Percentiles rank a stretch among this genome's conserved stretches.
phyloP scores from a whole-genome alignment of 306 rosid species.

The Datisca glomerata region DNA sequence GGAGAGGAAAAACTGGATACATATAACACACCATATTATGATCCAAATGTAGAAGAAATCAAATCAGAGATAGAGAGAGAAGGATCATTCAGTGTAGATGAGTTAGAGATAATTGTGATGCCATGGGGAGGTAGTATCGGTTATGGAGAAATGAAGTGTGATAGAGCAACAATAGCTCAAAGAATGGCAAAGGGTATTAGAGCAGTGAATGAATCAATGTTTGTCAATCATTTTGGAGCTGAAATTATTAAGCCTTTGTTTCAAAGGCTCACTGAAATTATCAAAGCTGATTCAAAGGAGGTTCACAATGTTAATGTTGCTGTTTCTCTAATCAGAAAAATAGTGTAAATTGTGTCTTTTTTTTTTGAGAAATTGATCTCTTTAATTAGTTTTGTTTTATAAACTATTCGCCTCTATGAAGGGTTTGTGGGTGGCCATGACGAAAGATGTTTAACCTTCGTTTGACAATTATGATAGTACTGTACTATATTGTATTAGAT shows the following conservation, averaged over 20 bases:
- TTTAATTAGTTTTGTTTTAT: too few species aligned
- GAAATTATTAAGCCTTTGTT: constrained; percentile 25
- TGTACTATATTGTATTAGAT: too few species aligned
- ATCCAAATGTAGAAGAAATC: constrained; percentile 25
- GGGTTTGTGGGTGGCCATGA: too few species aligned
- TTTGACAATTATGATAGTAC: too few species aligned
- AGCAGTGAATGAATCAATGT: constrained; percentile 28
- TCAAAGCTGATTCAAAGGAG: constrained; percentile 8
- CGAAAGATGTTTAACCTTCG: too few species aligned
- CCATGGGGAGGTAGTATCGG: constrained; percentile 19
- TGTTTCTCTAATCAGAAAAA: constrained; percentile 4
- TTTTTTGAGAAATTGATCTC: too few species aligned
- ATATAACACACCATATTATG: constrained; percentile 24
- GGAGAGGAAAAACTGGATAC: constrained; percentile 23
- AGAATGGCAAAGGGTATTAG: constrained; percentile 14
- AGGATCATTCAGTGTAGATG: constrained; percentile 24
- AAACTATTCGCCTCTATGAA: too few species aligned
- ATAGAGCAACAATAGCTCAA: constrained; percentile 1
- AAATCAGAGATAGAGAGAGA: constrained; percentile 23
- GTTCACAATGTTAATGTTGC: constrained; percentile 5
- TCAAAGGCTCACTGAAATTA: constrained; percentile 10
- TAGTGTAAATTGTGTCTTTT: too few species aligned
- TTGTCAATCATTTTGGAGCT: constrained; percentile 17
- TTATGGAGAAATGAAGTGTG: not conserved
- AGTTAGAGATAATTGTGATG: constrained; percentile 7